Evolutionary conservation across 2,329 filamentous ascomycete species (phyloP).

Genomic region (Phaeomoniella chlamydospora): DNA sequence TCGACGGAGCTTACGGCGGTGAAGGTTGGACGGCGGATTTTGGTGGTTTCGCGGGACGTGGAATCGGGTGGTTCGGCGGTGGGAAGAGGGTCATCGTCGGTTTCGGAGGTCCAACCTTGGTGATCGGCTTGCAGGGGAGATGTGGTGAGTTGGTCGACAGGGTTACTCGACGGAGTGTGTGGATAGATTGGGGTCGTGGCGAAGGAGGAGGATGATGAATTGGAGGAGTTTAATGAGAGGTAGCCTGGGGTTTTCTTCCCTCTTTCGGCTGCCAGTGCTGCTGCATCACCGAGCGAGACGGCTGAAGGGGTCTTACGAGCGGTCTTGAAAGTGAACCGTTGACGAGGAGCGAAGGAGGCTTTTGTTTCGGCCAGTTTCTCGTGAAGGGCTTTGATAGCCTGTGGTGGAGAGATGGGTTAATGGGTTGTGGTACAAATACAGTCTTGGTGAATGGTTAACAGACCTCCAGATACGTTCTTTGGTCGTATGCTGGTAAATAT

Average conservation of each 20-base stretch:
- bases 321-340: slow-evolving; percentile 71
- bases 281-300: slow-evolving; percentile 41
- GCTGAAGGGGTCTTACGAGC: slow-evolving; percentile 36
- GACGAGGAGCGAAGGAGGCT: slow-evolving; percentile 54
- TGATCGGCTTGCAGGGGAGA: slow-evolving; percentile 7
- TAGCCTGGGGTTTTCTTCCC: slow-evolving; percentile 28
- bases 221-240: slow-evolving; percentile 23
- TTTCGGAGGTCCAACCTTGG: slow-evolving; percentile 25
- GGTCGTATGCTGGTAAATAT: slow-evolving; percentile 78
- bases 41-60: slow-evolving; percentile 7
- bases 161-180: slow-evolving; percentile 8
- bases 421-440: slow-evolving; percentile 3
- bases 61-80: slow-evolving; percentile 16
- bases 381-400: slow-evolving; percentile 67
- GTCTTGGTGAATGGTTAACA: slow-evolving; percentile 1
- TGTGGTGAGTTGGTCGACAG: slow-evolving; percentile 6
- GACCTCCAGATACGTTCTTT: slow-evolving; percentile 71
- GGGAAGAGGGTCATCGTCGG: slow-evolving; percentile 16
- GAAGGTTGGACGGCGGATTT: slow-evolving; percentile 46
- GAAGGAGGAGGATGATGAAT: slow-evolving; percentile 24
- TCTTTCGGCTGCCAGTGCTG: slow-evolving; percentile 35
- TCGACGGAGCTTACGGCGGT: slow-evolving; percentile 42
- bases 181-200: slow-evolving; percentile 9
- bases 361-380: slow-evolving; percentile 63
- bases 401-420: no score